Evolutionary conservation across 2,329 filamentous ascomycete genomes (phyloP).

Genomic region (Fusarium chaquense): DNA sequence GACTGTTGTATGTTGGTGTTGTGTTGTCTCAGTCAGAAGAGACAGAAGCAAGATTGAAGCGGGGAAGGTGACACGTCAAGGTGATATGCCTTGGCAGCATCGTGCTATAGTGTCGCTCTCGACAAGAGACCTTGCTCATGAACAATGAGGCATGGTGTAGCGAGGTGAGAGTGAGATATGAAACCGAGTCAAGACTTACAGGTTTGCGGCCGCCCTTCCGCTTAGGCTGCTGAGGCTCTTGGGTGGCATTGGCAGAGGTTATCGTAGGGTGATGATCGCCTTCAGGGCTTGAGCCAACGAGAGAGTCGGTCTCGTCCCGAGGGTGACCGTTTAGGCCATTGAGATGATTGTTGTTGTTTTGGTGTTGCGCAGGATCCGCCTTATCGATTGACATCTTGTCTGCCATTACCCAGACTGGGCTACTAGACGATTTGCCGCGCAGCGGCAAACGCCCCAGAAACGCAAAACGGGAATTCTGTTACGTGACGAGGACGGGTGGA

Average conservation of each 20-base stretch:
- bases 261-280: constrained; percentile 59
- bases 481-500: constrained; percentile 49
- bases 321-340: constrained; percentile 53
- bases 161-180: constrained; percentile 10
- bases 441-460: constrained; percentile 54
- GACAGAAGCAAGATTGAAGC: not conserved
- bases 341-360: constrained; percentile 51
- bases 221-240: constrained; percentile 79
- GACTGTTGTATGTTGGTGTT: constrained; percentile 1
- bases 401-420: constrained; percentile 63
- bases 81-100: constrained; percentile 1
- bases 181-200: constrained; percentile 69
- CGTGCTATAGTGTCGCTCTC: not conserved
- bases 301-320: constrained; percentile 72
- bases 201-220: constrained; percentile 98
- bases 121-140: not conserved
- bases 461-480: constrained; percentile 53
- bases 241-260: constrained; percentile 52
- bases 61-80: constrained; percentile 16
- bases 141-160: not conserved
- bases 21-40: constrained; percentile 19
- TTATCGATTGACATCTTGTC: constrained; percentile 76
- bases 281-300: constrained; percentile 70
- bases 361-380: constrained; percentile 51
- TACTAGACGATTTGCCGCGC: constrained; percentile 53